Percentiles rank a stretch among this genome's conserved stretches.
Conservation (phyloP, 441 rosid species). For the Lepidium campestre region DNA sequence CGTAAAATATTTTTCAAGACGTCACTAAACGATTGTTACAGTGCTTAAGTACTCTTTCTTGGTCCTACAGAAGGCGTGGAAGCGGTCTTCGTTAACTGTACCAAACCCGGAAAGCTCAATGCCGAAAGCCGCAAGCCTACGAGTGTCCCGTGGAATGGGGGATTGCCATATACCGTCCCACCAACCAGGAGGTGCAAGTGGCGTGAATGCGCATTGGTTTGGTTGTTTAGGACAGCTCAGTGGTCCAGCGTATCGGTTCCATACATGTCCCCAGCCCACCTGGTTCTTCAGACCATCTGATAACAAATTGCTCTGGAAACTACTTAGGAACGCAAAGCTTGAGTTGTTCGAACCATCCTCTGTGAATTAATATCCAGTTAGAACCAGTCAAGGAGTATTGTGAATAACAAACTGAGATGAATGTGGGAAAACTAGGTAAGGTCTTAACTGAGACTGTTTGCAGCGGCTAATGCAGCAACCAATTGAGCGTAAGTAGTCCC, state of each 20-base stretch:
- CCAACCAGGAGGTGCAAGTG: constrained; percentile 93
- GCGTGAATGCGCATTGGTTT: constrained; percentile 78
- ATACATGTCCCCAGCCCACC: constrained; percentile 92
- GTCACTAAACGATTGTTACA: constrained; percentile 34
- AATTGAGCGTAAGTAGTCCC: constrained; percentile 92
- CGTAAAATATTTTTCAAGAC: not conserved
- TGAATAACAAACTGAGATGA: not conserved
- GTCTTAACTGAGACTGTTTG: constrained; percentile 65
- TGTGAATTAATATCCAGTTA: constrained; percentile 23
- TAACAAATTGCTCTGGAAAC: constrained; percentile 73
- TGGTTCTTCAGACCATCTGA: constrained; percentile 68
- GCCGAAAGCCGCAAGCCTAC: constrained; percentile 53
- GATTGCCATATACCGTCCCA: constrained; percentile 98
- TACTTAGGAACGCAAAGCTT: constrained; percentile 67
- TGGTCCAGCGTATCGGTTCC: constrained; percentile 94
- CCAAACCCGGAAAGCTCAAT: constrained; percentile 71
- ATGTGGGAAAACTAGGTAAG: not conserved
- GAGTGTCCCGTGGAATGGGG: constrained; percentile 66
- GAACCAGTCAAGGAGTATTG: not conserved
- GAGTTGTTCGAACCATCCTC: constrained; percentile 53
- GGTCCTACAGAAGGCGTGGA: constrained; percentile 50
- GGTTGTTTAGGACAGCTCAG: constrained; percentile 70
- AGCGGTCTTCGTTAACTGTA: constrained; percentile 53
- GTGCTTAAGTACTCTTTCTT: constrained; percentile 51
- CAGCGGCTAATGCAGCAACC: constrained; percentile 83